Evolutionary conservation across 441 rosid species (phyloP).

Genomic region (Syzygium syzygioides): DNA sequence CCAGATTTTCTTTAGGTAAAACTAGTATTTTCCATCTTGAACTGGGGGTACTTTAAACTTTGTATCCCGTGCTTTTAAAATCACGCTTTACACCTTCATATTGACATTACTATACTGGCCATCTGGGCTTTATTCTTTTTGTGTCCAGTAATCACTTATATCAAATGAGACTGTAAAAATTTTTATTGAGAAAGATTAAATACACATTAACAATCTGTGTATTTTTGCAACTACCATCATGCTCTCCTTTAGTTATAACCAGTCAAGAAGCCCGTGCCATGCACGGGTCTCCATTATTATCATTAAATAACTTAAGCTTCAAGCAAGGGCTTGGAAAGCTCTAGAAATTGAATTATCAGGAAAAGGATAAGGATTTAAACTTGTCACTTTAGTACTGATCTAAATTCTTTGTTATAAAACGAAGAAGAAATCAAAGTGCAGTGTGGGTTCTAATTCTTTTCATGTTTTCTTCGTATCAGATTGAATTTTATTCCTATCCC

Average conservation of each 20-base stretch:
- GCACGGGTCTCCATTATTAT: not conserved
- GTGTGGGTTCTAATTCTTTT: too few relatives aligned
- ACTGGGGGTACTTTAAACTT: too few relatives aligned
- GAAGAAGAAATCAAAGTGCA: too few relatives aligned
- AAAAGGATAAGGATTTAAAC: not conserved
- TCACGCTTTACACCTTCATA: not conserved
- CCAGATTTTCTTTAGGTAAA: not conserved
- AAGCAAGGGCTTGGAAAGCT: not conserved
- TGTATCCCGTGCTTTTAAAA: not conserved
- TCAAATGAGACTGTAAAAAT: not conserved
- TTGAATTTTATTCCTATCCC: too few relatives aligned
- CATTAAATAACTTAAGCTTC: not conserved
- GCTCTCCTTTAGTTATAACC: not conserved
- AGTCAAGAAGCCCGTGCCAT: not conserved
- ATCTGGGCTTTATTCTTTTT: not conserved
- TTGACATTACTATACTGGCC: not conserved
- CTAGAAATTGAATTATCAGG: accelerated
- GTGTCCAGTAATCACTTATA: not conserved
- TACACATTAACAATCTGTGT: accelerated
- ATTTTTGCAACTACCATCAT: accelerated
- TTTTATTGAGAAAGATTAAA: not conserved
- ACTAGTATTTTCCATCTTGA: too few relatives aligned
- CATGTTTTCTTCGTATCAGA: too few relatives aligned
- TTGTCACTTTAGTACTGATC: not conserved
- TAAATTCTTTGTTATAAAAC: too few relatives aligned